phyloP scores from a whole-genome alignment of 2,329 filamentous ascomycete genomes.

The Colletotrichum phormii region DNA sequence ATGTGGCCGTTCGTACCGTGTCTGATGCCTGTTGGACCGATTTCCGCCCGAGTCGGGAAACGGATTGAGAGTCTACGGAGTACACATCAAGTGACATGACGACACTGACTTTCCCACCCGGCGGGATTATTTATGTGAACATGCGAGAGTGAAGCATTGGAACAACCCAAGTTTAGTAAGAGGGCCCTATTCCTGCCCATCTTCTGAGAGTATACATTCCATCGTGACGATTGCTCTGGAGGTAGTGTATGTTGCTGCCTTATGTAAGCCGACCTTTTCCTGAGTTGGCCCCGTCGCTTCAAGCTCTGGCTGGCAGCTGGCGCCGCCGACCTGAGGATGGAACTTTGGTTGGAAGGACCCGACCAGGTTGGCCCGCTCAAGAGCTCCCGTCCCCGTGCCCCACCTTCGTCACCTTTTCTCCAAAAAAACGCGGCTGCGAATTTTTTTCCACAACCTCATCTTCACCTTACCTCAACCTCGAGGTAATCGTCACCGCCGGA shows the following conservation, averaged over 20 bases:
- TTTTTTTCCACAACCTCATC: not conserved
- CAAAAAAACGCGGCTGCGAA: conserved; percentile 7
- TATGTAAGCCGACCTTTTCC: not conserved
- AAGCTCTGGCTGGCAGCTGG: conserved; percentile 23
- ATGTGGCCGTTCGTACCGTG: not conserved
- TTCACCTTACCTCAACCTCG: not conserved
- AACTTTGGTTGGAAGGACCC: too few relatives aligned
- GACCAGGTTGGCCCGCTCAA: not conserved
- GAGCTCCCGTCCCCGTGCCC: not conserved
- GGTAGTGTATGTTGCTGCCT: not conserved
- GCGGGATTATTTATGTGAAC: too few relatives aligned
- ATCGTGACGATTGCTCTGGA: too few relatives aligned
- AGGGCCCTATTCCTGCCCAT: too few relatives aligned
- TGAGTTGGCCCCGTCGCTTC: too few relatives aligned
- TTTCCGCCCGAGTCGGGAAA: not conserved
- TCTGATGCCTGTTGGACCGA: not conserved
- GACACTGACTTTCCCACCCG: too few relatives aligned
- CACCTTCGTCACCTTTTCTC: not conserved
- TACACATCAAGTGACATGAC: too few relatives aligned
- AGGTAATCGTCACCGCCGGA: not conserved
- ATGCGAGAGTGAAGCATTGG: too few relatives aligned
- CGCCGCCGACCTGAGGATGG: not conserved
- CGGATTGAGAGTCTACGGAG: not conserved
- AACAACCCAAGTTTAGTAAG: too few relatives aligned
- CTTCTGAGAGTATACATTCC: too few relatives aligned